These are phyloP conservation scores for Benincasa hispida DNA, from an alignment of 306 rosid genomes.

Conservation along the genomic window DNA sequence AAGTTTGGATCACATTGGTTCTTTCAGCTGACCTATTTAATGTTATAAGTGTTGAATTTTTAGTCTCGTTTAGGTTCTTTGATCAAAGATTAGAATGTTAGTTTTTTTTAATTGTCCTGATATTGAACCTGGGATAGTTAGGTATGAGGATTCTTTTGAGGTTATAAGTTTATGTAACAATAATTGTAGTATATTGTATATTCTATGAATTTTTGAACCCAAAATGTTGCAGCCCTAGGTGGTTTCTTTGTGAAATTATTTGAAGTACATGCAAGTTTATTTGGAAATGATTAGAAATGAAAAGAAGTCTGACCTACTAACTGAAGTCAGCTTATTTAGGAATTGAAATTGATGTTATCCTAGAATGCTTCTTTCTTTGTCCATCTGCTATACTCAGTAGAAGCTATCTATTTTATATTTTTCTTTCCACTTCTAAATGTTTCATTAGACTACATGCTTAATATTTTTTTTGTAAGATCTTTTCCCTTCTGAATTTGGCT, in stretches of 20 bases:
- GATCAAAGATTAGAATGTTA: too few species aligned
- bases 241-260: not conserved
- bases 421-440: not conserved
- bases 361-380: not conserved
- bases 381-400: not conserved
- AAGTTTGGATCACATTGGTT: too few species aligned
- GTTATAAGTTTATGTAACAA: not conserved
- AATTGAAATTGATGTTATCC: not conserved
- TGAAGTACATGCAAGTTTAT: not conserved
- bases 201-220: not conserved
- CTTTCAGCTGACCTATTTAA: too few species aligned
- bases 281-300: not conserved
- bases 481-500: not conserved
- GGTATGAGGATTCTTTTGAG: not conserved
- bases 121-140: too few species aligned
- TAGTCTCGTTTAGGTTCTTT: too few species aligned
- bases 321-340: not conserved
- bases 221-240: not conserved
- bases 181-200: not conserved
- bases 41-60: too few species aligned
- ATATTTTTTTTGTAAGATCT: not conserved
- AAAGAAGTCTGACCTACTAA: not conserved
- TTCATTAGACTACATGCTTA: not conserved
- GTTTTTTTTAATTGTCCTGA: too few species aligned
- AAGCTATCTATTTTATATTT: not conserved